phyloP scores from a whole-genome alignment of 1,139 yeast genomes.

The Sugiyamaella pinicola region DNA sequence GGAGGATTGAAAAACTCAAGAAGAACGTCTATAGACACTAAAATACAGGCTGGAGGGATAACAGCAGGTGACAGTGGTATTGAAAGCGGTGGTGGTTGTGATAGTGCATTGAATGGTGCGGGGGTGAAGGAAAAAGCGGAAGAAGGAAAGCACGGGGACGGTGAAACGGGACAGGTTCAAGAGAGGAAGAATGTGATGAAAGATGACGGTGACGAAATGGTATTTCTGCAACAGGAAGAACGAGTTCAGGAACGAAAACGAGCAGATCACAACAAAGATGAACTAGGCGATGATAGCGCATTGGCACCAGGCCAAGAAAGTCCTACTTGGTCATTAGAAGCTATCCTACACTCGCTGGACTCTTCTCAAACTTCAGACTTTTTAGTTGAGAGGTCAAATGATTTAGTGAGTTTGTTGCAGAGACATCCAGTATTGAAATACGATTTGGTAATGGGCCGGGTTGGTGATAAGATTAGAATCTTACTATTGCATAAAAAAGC shows the following conservation, averaged over 20 bases:
- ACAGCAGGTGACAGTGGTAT: neutral
- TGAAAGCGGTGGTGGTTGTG: conserved; percentile 1
- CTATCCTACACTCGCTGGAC: conserved; percentile 52
- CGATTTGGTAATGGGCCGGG: conserved; percentile 65
- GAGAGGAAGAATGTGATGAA: too few species aligned
- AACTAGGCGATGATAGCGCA: conserved; percentile 10
- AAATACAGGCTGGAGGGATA: neutral
- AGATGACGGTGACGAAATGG: neutral
- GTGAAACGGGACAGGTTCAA: neutral
- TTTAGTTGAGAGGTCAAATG: conserved; percentile 63
- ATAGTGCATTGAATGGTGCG: neutral
- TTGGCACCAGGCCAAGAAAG: conserved; percentile 36
- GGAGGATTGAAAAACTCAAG: neutral
- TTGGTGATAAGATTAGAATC: conserved; percentile 60
- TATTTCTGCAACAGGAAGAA: neutral
- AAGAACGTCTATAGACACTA: neutral
- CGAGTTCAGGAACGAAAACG: neutral
- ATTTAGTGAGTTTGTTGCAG: conserved; percentile 58
- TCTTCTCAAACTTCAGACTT: conserved; percentile 50
- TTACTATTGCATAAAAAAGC: conserved; percentile 61
- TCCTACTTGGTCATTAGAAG: conserved; percentile 55
- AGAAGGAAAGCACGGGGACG: neutral
- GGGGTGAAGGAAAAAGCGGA: neutral
- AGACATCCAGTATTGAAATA: conserved; percentile 62
- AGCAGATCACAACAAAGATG: conserved; percentile 8